Evolutionary conservation across 2,329 filamentous ascomycete species (phyloP).

Genomic region (Neospermospora avenae): DNA sequence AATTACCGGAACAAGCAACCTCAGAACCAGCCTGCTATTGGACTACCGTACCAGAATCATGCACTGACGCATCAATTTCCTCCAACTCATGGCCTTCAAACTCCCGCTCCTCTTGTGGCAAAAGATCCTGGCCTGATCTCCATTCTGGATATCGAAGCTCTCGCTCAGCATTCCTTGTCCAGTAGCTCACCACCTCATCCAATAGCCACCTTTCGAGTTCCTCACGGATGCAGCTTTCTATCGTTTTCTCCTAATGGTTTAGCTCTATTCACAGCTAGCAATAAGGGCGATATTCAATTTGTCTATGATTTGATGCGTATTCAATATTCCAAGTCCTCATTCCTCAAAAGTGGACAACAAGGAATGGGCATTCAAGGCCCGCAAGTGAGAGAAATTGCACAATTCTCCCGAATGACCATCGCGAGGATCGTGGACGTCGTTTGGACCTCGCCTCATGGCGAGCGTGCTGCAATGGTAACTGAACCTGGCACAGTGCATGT

Average conservation of each 20-base stretch:
- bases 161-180: conserved; percentile 49
- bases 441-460: conserved; percentile 79
- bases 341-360: conserved; percentile 52
- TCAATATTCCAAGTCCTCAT: conserved; percentile 60
- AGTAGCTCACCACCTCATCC: conserved; percentile 52
- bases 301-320: conserved; percentile 75
- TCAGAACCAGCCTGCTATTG: conserved; percentile 42
- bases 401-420: conserved; percentile 88
- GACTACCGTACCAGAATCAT: conserved; percentile 34
- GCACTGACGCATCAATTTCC: conserved; percentile 55
- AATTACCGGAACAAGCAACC: conserved; percentile 69
- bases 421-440: conserved; percentile 86
- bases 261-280: conserved; percentile 74
- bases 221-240: conserved; percentile 75
- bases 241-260: conserved; percentile 74
- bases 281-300: conserved; percentile 78
- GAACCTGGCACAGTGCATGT: conserved; percentile 95
- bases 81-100: conserved; percentile 66
- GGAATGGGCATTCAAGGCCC: conserved; percentile 40
- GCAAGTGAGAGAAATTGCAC: conserved; percentile 76
- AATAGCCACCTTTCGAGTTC: conserved; percentile 66
- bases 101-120: conserved; percentile 45
- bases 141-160: conserved; percentile 64
- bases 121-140: conserved; percentile 73
- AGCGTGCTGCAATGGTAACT: conserved; percentile 84